These are phyloP conservation scores for Populus ilicifolia DNA, from an alignment of 345 rosid species.

Conservation along the genomic window DNA sequence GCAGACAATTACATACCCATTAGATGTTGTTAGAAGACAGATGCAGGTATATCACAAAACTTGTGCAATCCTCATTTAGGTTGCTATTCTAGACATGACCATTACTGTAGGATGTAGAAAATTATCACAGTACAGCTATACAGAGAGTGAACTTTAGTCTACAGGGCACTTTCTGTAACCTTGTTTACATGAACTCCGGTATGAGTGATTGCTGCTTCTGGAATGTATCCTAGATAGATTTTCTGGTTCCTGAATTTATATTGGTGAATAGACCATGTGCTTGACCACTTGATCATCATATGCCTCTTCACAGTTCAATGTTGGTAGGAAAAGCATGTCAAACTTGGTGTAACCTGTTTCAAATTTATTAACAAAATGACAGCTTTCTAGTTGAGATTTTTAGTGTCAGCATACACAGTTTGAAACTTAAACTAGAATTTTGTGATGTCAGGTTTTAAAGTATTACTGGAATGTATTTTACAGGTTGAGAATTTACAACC, in stretches of 20 bases:
- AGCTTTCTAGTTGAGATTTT: neutral
- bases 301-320: neutral
- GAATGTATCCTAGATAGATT: neutral
- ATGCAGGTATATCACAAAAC: slow-evolving; percentile 72
- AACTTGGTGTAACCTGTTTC: neutral
- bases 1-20: slow-evolving; percentile 89
- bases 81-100: neutral
- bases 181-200: neutral
- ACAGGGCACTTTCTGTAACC: neutral
- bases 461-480: slow-evolving; percentile 11
- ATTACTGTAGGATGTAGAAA: neutral
- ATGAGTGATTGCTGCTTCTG: neutral
- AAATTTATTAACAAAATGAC: neutral
- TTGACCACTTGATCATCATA: neutral
- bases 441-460: neutral
- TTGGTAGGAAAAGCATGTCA: neutral
- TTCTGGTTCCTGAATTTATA: neutral
- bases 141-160: neutral
- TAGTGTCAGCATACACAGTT: neutral
- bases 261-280: neutral
- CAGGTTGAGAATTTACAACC: slow-evolving; percentile 80
- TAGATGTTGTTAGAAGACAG: slow-evolving; percentile 96
- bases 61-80: neutral
- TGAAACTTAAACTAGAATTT: neutral
- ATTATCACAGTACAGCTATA: neutral